Percentiles rank a stretch among this genome's conserved stretches.
These are phyloP conservation scores for Monosporascus sp. DNA, from an alignment of 2,329 filamentous ascomycete species.

Conservation along the genomic window DNA sequence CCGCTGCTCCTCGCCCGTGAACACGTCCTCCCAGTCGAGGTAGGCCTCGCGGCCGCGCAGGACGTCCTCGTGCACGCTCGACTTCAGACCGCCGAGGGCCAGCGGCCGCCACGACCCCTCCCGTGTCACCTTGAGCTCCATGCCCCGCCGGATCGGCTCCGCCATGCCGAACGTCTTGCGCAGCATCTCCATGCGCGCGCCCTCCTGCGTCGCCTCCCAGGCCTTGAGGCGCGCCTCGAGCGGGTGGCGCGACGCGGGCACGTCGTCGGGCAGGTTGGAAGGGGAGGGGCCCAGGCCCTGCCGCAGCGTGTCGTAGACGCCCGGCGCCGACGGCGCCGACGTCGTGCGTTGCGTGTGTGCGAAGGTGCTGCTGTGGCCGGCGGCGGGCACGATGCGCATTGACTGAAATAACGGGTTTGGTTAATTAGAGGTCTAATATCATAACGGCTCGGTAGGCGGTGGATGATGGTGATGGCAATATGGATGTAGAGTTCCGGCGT, in stretches of 20 bases:
- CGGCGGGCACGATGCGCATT: slow-evolving; percentile 79
- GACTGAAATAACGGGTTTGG: slow-evolving; percentile 46
- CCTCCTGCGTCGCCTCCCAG: slow-evolving; percentile 87
- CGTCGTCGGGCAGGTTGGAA: slow-evolving; percentile 19
- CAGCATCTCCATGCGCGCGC: slow-evolving; percentile 81
- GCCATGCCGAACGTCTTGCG: slow-evolving; percentile 85
- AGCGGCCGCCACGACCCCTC: slow-evolving; percentile 75
- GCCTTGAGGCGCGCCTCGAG: slow-evolving; percentile 83
- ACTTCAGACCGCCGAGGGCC: slow-evolving; percentile 56
- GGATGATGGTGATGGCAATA: slow-evolving; percentile 4
- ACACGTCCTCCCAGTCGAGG: slow-evolving; percentile 92
- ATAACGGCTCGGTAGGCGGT: slow-evolving; percentile 1
- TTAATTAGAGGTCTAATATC: background rate
- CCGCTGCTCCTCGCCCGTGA: slow-evolving; percentile 69
- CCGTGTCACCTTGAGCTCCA: slow-evolving; percentile 88
- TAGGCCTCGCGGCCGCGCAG: slow-evolving; percentile 71
- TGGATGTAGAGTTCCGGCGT: background rate
- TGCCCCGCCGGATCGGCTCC: slow-evolving; percentile 84
- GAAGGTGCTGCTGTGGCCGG: slow-evolving; percentile 60
- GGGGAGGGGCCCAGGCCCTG: slow-evolving; percentile 67
- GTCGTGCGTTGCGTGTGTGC: slow-evolving; percentile 56
- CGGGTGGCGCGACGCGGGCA: slow-evolving; percentile 70
- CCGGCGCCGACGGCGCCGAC: slow-evolving; percentile 83
- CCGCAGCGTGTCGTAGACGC: slow-evolving; percentile 89
- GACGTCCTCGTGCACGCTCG: slow-evolving; percentile 81